Conservation (phyloP, 306 rosid species). For the Cajanus cajan region DNA sequence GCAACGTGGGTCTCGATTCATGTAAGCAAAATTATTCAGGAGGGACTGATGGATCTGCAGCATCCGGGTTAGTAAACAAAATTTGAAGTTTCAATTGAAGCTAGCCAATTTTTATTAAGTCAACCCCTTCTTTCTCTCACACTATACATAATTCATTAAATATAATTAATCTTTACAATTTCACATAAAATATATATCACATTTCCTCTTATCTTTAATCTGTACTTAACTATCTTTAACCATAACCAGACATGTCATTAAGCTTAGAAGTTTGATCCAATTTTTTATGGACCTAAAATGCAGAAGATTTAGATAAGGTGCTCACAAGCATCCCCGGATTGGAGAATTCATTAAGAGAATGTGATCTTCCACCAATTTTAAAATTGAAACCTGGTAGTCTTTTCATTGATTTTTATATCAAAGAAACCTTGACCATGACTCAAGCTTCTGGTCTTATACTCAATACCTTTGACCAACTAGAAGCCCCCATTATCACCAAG, state of each 20-base stretch:
- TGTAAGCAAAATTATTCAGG: not conserved
- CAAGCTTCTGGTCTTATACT: conserved; percentile 18
- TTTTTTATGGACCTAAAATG: not conserved
- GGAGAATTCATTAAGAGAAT: conserved; percentile 8
- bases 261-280: not conserved
- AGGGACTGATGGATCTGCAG: not conserved
- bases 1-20: not conserved
- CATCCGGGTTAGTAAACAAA: not conserved
- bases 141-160: no score
- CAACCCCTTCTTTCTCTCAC: no score
- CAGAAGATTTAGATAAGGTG: conserved; percentile 14
- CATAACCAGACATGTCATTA: no score
- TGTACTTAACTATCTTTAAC: no score
- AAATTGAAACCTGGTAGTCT: not conserved
- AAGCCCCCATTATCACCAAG: conserved; percentile 18
- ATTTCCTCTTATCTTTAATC: no score
- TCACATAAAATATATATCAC: no score
- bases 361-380: conserved; percentile 5
- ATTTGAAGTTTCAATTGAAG: no score
- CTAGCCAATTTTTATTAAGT: no score
- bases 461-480: conserved; percentile 27
- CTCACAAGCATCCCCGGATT: conserved; percentile 14
- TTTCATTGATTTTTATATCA: not conserved
- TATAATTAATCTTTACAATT: no score
- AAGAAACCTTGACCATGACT: conserved; percentile 14